These are phyloP conservation scores for Gymnopilus dilepis DNA, from an alignment of 768 basidiomycete genomes.

Conservation along the genomic window DNA sequence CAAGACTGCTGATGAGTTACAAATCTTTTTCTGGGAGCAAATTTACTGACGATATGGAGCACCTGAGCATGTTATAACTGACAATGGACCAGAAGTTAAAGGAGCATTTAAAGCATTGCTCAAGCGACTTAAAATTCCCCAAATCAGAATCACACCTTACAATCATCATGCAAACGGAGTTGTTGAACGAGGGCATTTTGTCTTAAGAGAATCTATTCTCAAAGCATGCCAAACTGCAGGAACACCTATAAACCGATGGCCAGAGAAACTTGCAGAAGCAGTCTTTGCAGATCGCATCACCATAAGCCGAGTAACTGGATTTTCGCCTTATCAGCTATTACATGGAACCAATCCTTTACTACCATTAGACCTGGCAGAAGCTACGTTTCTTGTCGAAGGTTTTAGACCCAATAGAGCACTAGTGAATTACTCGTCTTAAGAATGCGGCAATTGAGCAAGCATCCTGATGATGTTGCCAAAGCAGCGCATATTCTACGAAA, in stretches of 20 bases:
- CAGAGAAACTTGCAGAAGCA: slow-evolving; percentile 21
- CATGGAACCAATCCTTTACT: neutral
- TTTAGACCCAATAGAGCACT: neutral
- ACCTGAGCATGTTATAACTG: slow-evolving; percentile 5
- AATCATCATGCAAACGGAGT: slow-evolving; percentile 29
- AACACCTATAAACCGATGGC: slow-evolving; percentile 33
- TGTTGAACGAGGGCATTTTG: too few species aligned
- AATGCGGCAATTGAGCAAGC: neutral
- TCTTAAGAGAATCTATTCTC: slow-evolving; percentile 30
- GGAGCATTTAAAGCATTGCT: slow-evolving; percentile 2
- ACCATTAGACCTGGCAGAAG: slow-evolving; percentile 7
- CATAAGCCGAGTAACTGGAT: slow-evolving; percentile 31
- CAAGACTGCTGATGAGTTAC: too few species aligned
- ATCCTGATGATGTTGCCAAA: neutral
- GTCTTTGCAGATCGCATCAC: slow-evolving; percentile 39
- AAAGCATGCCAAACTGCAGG: slow-evolving; percentile 34
- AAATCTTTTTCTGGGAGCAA: neutral
- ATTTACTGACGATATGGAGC: slow-evolving; percentile 15
- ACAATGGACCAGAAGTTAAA: slow-evolving; percentile 7
- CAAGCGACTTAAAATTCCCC: slow-evolving; percentile 31
- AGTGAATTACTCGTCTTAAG: slow-evolving; percentile 2
- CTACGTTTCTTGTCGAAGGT: slow-evolving; percentile 6
- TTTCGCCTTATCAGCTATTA: slow-evolving; percentile 35
- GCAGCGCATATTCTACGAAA: neutral
- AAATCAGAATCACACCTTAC: slow-evolving; percentile 44